Evolutionary conservation across 2,329 filamentous ascomycete genomes (phyloP).

Genomic region (Fusarium incarnatum): DNA sequence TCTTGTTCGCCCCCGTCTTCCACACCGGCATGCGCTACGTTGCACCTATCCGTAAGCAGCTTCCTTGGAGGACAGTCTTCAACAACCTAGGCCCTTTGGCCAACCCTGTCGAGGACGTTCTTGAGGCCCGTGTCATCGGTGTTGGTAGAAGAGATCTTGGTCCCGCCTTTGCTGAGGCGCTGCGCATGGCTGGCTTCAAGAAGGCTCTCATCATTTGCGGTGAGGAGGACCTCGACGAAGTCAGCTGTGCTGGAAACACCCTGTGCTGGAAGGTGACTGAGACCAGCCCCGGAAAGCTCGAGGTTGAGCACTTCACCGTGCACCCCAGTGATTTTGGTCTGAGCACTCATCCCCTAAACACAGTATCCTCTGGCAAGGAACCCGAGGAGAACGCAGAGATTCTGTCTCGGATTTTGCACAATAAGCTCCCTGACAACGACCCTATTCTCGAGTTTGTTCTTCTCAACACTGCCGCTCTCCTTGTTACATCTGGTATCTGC

Average conservation of each 20-base stretch:
- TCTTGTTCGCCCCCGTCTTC: constrained; percentile 95
- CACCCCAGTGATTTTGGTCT: constrained; percentile 90
- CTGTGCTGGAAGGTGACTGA: constrained; percentile 86
- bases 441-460: constrained; percentile 94
- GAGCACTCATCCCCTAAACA: constrained; percentile 75
- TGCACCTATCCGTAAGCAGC: constrained; percentile 83
- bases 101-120: constrained; percentile 84
- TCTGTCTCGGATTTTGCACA: constrained; percentile 78
- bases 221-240: constrained; percentile 93
- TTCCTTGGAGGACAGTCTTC: constrained; percentile 97
- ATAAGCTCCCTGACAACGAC: constrained; percentile 78
- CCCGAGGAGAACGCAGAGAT: constrained; percentile 90
- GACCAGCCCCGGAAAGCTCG: constrained; percentile 56
- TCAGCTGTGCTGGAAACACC: constrained; percentile 89
- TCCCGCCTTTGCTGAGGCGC: constrained; percentile 86
- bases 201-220: constrained; percentile 95
- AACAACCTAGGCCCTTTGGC: constrained; percentile 93
- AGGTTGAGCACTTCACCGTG: constrained; percentile 81
- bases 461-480: constrained; percentile 89
- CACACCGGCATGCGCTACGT: constrained; percentile 95
- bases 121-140: constrained; percentile 94
- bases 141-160: constrained; percentile 90
- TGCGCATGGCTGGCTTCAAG: constrained; percentile 78
- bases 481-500: constrained; percentile 87
- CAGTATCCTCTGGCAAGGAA: constrained; percentile 86